Percentiles rank a stretch among this genome's conserved stretches.
These are phyloP conservation scores for Crepidotus variabilis DNA, from an alignment of 768 basidiomycete genomes.

Conservation along the genomic window DNA sequence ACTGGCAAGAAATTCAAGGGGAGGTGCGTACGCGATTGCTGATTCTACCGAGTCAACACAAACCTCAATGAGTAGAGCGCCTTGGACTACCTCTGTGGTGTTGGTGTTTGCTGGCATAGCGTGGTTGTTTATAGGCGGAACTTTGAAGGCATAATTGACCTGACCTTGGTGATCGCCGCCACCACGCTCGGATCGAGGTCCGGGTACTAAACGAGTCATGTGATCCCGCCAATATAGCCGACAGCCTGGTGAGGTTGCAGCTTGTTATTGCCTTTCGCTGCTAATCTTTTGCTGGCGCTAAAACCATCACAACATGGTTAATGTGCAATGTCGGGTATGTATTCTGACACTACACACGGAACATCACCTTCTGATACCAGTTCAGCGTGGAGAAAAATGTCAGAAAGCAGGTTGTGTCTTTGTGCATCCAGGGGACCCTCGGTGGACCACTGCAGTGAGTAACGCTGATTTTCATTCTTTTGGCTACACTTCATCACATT, in stretches of 20 bases:
- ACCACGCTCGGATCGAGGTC: neutral
- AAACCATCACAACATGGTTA: no score
- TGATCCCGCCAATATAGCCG: no score
- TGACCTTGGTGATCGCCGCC: neutral
- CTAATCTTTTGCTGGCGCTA: no score
- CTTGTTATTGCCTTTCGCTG: no score
- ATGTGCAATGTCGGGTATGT: no score
- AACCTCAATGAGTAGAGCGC: conserved; percentile 41
- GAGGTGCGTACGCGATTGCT: conserved; percentile 52
- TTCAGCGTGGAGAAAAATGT: conserved; percentile 1
- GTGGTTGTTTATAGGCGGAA: neutral
- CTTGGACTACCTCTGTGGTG: conserved; percentile 1
- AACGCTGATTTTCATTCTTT: neutral
- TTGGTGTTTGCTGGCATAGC: neutral
- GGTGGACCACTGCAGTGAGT: conserved; percentile 12
- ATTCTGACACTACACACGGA: no score
- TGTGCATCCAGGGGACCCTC: conserved; percentile 20
- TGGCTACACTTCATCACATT: neutral
- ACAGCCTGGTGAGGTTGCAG: no score
- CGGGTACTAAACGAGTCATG: no score
- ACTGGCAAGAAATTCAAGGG: neutral
- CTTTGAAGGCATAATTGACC: neutral
- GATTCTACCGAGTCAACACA: conserved; percentile 79
- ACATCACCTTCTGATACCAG: neutral
- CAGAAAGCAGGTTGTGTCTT: conserved; percentile 13